These are phyloP conservation scores for Limnanthes douglasii DNA, from an alignment of 345 rosid species.

Conservation along the genomic window DNA sequence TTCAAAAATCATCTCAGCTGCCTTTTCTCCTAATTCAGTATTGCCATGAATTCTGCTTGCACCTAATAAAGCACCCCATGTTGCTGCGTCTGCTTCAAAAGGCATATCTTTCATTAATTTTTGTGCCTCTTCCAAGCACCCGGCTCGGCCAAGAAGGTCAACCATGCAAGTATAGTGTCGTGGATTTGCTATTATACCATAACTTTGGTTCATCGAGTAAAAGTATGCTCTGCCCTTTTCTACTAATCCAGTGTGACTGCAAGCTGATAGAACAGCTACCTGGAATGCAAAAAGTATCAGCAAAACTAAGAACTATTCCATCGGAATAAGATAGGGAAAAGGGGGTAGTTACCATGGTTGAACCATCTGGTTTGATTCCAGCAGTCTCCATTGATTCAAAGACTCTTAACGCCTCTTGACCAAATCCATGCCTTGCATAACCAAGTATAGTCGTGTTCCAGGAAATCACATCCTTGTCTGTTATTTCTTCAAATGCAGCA, in stretches of 20 bases:
- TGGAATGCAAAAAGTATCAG: conserved; percentile 10
- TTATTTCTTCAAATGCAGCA: conserved; percentile 35
- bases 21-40: conserved; percentile 45
- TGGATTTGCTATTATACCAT: conserved; percentile 37
- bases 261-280: conserved; percentile 58
- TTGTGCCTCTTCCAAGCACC: conserved; percentile 43
- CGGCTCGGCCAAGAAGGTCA: conserved; percentile 69
- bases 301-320: background rate
- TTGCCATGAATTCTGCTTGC: conserved; percentile 63
- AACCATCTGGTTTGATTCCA: conserved; percentile 43
- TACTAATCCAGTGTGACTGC: conserved; percentile 53
- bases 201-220: conserved; percentile 33
- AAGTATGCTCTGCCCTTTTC: conserved; percentile 40
- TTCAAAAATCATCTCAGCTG: conserved; percentile 38
- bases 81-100: conserved; percentile 52
- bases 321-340: background rate
- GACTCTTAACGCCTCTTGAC: conserved; percentile 31
- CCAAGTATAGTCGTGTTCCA: conserved; percentile 68
- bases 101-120: conserved; percentile 43
- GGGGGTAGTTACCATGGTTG: conserved; percentile 29
- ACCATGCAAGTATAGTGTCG: conserved; percentile 62
- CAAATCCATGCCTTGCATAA: conserved; percentile 56
- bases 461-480: conserved; percentile 40
- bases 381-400: conserved; percentile 42
- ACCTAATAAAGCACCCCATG: conserved; percentile 74